A percentile compares a stretch with the other conserved stretches of the same genome.
Evolutionary conservation across 106 monocot genomes (phyloP).

Genomic region (Gastrodia elata): DNA sequence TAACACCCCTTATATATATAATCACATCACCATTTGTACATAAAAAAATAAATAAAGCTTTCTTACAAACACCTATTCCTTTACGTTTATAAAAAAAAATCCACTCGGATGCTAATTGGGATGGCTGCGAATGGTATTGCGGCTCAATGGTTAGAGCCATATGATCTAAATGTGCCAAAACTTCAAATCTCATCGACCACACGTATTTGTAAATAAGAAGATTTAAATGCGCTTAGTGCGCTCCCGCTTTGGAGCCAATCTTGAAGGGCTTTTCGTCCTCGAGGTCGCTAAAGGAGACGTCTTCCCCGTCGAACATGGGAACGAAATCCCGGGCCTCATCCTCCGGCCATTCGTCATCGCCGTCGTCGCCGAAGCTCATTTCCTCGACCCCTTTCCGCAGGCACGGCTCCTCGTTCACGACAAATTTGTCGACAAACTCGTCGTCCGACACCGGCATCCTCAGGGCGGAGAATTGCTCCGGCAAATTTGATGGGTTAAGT

Average conservation of each 20-base stretch:
- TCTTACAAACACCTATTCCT: too few species aligned
- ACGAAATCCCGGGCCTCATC: constrained; percentile 23
- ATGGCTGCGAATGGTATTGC: too few species aligned
- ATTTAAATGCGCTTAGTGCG: too few species aligned
- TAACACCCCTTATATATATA: too few species aligned
- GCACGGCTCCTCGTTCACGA: constrained; percentile 21
- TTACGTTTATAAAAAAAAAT: too few species aligned
- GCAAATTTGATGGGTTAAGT: not conserved
- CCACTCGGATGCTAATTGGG: too few species aligned
- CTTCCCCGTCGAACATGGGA: constrained; percentile 23
- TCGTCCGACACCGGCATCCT: constrained; percentile 8
- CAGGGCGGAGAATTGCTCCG: not conserved
- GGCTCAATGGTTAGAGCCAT: too few species aligned
- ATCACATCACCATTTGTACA: too few species aligned
- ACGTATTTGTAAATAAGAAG: too few species aligned
- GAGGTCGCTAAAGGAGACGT: constrained; percentile 56
- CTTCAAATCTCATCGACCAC: too few species aligned
- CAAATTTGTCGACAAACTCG: constrained; percentile 25
- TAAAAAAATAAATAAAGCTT: too few species aligned
- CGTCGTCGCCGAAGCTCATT: constrained; percentile 15
- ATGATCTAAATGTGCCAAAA: too few species aligned
- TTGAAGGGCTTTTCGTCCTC: constrained; percentile 31
- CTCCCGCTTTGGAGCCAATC: not conserved
- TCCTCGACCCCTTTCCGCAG: constrained; percentile 1
- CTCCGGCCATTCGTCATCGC: constrained; percentile 47